phyloP scores from a whole-genome alignment of 352 stramenopile genomes.

The Plasmopara muralis region DNA sequence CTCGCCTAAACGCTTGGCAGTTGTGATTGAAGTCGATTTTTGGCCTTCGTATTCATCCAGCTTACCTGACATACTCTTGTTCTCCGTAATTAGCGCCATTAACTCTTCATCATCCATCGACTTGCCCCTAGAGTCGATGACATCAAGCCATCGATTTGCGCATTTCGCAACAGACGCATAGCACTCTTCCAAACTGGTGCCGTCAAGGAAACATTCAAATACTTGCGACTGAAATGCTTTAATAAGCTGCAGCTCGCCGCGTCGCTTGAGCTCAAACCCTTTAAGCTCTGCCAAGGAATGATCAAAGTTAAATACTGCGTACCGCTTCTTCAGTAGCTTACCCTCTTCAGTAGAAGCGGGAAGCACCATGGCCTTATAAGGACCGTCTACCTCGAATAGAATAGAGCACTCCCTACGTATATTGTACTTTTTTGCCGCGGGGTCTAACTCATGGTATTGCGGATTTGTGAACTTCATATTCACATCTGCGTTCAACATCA shows the following conservation, averaged over 20 bases:
- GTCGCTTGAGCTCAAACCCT: constrained; percentile 98
- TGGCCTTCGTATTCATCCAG: constrained; percentile 96
- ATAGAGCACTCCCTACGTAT: constrained; percentile 97
- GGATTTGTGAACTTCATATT: constrained; percentile 99
- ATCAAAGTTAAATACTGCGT: constrained; percentile 85
- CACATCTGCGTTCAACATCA: constrained; percentile 99
- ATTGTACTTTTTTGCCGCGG: constrained; percentile 79
- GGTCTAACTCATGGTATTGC: constrained; percentile 82
- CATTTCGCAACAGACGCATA: constrained; percentile 95
- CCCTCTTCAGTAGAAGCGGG: constrained; percentile 98
- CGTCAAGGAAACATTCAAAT: constrained; percentile 97
- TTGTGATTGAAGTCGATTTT: constrained; percentile 98
- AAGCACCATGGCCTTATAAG: constrained; percentile 98
- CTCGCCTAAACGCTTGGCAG: constrained; percentile 94
- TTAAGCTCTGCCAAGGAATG: constrained; percentile 75
- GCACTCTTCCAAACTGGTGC: constrained; percentile 89
- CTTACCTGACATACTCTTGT: constrained; percentile 96
- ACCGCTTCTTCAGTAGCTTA: constrained; percentile 97
- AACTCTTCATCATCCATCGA: constrained; percentile 96
- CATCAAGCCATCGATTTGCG: constrained; percentile 98
- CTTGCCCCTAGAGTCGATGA: constrained; percentile 93
- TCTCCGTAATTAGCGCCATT: constrained; percentile 97
- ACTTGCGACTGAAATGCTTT: constrained; percentile 99
- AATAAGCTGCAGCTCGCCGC: constrained; percentile 98
- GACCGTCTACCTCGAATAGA: constrained; percentile 99